phyloP scores from a whole-genome alignment of 225 moss, liverwort and hornwort genomes.

The Polytrichum formosum region DNA sequence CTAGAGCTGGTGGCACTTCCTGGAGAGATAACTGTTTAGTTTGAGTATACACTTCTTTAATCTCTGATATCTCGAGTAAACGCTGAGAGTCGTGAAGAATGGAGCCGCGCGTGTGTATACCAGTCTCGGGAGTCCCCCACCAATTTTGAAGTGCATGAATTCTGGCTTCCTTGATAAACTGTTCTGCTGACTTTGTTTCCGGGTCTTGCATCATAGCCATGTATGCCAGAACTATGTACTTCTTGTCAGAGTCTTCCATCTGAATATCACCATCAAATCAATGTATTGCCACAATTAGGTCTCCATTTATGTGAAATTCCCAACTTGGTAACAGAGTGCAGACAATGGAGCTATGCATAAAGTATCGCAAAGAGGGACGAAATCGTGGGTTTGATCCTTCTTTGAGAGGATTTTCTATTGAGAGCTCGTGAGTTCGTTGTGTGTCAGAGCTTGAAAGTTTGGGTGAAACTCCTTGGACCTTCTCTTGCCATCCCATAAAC shows the following conservation, averaged over 20 bases:
- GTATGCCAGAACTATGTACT: not conserved
- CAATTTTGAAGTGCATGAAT: not conserved
- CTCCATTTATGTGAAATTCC: not conserved
- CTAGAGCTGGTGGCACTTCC: not conserved
- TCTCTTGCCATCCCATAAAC: too few species aligned
- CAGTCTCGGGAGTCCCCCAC: not conserved
- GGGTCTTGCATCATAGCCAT: not conserved
- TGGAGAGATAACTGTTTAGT: not conserved
- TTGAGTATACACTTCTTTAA: not conserved
- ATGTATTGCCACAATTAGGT: not conserved
- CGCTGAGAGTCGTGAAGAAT: constrained; percentile 1
- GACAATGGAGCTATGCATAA: too few species aligned
- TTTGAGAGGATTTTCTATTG: too few species aligned
- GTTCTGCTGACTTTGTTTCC: not conserved
- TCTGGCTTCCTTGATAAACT: not conserved
- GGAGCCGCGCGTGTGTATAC: not conserved
- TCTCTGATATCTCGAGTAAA: not conserved
- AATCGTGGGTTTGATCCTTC: too few species aligned
- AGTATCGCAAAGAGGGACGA: too few species aligned
- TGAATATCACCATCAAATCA: not conserved
- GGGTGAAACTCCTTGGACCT: too few species aligned
- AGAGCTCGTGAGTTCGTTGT: too few species aligned
- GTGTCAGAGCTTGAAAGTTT: too few species aligned
- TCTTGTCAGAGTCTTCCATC: not conserved
- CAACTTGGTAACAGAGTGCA: not conserved